Conservation (phyloP, 495 filamentous ascomycete genomes). For the Podospora conica region DNA sequence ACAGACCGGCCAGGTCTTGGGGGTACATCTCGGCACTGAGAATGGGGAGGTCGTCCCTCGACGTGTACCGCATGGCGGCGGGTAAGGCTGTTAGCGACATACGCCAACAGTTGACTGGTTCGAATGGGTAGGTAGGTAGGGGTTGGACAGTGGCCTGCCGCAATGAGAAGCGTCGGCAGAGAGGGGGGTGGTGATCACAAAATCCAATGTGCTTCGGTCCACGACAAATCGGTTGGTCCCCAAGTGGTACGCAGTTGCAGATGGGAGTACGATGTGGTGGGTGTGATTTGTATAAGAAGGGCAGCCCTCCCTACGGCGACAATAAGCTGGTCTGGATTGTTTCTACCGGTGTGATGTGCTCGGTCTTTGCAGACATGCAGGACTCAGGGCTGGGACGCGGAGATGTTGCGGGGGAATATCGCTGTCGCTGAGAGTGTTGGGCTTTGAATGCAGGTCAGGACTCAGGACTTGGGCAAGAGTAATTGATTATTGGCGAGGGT, state of each 20-base stretch:
- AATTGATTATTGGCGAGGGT: neutral
- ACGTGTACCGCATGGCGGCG: conserved; percentile 29
- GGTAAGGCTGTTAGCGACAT: neutral
- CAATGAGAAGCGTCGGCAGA: neutral
- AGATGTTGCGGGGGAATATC: neutral
- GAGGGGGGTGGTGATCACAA: neutral
- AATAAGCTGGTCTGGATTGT: neutral
- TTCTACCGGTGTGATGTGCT: neutral
- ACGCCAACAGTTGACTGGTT: neutral
- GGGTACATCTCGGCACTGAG: conserved; percentile 46
- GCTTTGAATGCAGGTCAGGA: too few relatives aligned
- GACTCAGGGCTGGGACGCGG: neutral
- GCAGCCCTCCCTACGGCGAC: neutral
- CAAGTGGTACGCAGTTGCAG: neutral
- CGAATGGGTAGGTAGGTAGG: neutral
- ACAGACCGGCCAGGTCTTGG: conserved; percentile 20
- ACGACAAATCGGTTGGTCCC: neutral
- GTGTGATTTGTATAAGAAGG: neutral
- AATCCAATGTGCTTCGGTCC: neutral
- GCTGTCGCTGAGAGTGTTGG: too few relatives aligned
- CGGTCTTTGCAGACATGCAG: neutral
- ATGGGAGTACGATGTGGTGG: neutral
- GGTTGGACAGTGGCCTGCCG: neutral
- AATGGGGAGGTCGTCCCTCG: conserved; percentile 35
- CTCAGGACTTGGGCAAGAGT: neutral